A percentile compares a stretch with the other conserved stretches of the same genome.
Evolutionary conservation across 768 basidiomycete genomes (phyloP).

Genomic region (Dendrothele bispora): DNA sequence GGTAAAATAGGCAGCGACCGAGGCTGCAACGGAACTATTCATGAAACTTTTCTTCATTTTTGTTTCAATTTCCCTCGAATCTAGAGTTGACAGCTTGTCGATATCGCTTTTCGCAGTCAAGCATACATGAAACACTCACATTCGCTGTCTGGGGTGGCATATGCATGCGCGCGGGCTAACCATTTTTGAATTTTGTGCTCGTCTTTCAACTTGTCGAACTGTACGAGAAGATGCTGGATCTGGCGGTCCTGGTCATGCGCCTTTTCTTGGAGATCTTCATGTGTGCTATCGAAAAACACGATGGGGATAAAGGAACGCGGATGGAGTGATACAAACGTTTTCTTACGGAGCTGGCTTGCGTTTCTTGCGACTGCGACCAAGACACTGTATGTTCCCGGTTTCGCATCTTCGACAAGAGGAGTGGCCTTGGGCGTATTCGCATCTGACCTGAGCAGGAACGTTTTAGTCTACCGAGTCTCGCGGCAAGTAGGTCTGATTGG

Average conservation of each 20-base stretch:
- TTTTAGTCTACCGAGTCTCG: neutral
- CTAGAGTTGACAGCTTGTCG: neutral
- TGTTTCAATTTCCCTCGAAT: neutral
- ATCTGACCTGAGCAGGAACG: slow-evolving; percentile 42
- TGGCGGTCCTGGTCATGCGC: slow-evolving; percentile 45
- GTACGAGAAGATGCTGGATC: slow-evolving; percentile 42
- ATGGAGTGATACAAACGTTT: neutral
- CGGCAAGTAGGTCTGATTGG: too few relatives aligned
- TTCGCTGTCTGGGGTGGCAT: neutral
- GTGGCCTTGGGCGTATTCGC: slow-evolving; percentile 48
- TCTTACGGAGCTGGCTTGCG: slow-evolving; percentile 57
- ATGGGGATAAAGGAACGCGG: neutral
- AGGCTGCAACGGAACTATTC: slow-evolving; percentile 33
- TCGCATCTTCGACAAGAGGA: slow-evolving; percentile 49
- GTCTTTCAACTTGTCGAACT: slow-evolving; percentile 41
- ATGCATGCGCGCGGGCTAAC: slow-evolving; percentile 31
- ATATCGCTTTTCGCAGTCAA: too few relatives aligned
- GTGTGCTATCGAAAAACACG: slow-evolving; percentile 41
- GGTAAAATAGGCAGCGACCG: slow-evolving; percentile 33
- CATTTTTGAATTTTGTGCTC: slow-evolving; percentile 42
- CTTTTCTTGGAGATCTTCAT: slow-evolving; percentile 51
- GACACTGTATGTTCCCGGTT: slow-evolving; percentile 44
- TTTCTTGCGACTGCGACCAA: slow-evolving; percentile 51
- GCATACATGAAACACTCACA: too few relatives aligned
- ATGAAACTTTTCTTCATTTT: neutral